Evolutionary conservation across 108 stramenopile genomes (phyloP).

Genomic region (Skeletonema tropicum): DNA sequence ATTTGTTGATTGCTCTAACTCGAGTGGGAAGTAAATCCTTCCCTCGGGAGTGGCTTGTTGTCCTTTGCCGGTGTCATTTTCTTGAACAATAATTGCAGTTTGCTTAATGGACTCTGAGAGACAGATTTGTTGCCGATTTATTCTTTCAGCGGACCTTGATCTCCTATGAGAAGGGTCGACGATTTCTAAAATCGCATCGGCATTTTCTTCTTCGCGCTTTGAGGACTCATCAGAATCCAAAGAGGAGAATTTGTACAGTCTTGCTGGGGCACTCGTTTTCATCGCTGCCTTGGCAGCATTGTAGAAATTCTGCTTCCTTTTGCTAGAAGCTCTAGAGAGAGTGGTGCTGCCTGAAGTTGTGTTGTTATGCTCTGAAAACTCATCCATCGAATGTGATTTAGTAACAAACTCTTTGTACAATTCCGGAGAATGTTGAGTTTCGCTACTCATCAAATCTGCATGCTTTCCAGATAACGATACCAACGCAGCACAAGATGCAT

Average conservation of each 20-base stretch:
- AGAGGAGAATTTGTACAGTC: no score
- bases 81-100: slow-evolving; percentile 4
- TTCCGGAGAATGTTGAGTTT: slow-evolving; percentile 1
- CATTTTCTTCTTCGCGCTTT: background rate
- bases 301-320: background rate
- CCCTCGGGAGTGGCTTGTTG: slow-evolving; percentile 13
- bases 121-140: background rate
- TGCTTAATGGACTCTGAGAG: background rate
- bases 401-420: slow-evolving; percentile 33
- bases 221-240: background rate
- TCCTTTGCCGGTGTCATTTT: slow-evolving; percentile 8
- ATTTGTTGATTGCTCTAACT: slow-evolving; percentile 20
- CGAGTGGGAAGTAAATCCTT: slow-evolving; percentile 25
- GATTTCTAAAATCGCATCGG: background rate
- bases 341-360: background rate
- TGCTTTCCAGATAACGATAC: slow-evolving; percentile 14
- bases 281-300: background rate
- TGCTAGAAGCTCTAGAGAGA: background rate
- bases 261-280: background rate
- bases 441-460: background rate
- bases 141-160: background rate
- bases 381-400: background rate
- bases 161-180: background rate
- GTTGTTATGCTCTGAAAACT: background rate
- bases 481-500: slow-evolving; percentile 29